Evolutionary conservation across 768 basidiomycete genomes (phyloP), one percentile per base, ranked within the genome.

Genomic region (Russula griseocarnosa): DNA sequence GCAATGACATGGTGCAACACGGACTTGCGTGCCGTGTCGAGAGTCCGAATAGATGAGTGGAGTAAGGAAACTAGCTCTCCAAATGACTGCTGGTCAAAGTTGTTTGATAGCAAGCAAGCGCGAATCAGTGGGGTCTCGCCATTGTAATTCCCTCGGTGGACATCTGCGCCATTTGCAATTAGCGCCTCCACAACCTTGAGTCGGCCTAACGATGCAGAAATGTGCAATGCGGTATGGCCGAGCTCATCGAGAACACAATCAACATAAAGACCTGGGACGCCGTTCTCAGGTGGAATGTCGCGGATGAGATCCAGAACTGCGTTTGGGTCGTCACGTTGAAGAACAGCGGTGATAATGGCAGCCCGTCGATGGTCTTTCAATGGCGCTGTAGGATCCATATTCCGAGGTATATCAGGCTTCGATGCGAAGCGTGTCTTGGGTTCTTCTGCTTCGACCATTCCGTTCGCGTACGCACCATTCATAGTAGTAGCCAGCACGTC

Each of bases 61-160:
- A 98, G 80, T 26, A 79, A 75, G 16, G 79, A 74, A 26, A 94
- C 83, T 22, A 96, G 78, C 2, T 75, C 71, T 51, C 81, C 77
- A 75, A 98, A 95, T 5, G 83, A 80, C 70, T 94, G 88, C 46
- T 76, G 81, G 66, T 95, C 94, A 55, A 82, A 87, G 70, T 88
- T 88, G 73, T 94, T 87, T 26, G 92, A 94, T 10, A 95, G 87
- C 62, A 98, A 82, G 63, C 92, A 88, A 6, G 95, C 90, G 46
- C 96, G 88, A 32, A 97, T 92, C 34, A 99, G 83, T 2, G 97
- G 88, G 0, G 96, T 98, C 74, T 99, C 97, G 52, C 97, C 95
- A 5, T 88, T 83, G 71, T 87, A 88, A 75, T 98, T 98, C 2
- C 97, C 97, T 9, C 93, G 84, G 69, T 93, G 84, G 18, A 93